A percentile compares a stretch with the other conserved stretches of the same genome.
Conservation (phyloP, 371 early-diverging fungal genomes). For the Entomophthora muscae region DNA sequence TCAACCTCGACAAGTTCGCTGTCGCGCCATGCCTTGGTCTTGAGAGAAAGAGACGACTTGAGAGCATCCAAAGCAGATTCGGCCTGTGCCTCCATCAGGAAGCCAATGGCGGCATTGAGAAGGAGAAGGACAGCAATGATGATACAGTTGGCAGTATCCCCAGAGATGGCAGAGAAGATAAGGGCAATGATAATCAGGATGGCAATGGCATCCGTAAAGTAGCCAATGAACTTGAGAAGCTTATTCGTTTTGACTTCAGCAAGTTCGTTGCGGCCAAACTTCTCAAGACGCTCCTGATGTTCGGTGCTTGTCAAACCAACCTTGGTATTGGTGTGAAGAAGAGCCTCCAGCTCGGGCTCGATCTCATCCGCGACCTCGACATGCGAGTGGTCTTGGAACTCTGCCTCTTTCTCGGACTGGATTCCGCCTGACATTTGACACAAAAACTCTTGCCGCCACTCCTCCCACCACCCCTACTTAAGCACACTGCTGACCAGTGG, state of each 20-base stretch:
- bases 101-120: slow-evolving; percentile 81
- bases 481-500: too few relatives aligned
- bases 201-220: slow-evolving; percentile 78
- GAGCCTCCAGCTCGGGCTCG: slow-evolving; percentile 45
- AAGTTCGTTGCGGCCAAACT: slow-evolving; percentile 56
- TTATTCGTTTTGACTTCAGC: slow-evolving; percentile 67
- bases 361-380: too few relatives aligned
- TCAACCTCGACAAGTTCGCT: slow-evolving; percentile 62
- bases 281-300: slow-evolving; percentile 30
- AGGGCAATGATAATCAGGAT: slow-evolving; percentile 67
- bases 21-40: slow-evolving; percentile 60
- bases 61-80: slow-evolving; percentile 80
- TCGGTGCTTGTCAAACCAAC: slow-evolving; percentile 39
- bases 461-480: too few relatives aligned
- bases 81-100: slow-evolving; percentile 74
- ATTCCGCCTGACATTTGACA: too few relatives aligned
- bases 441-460: too few relatives aligned
- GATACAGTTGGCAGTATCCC: slow-evolving; percentile 54
- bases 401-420: too few relatives aligned
- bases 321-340: slow-evolving; percentile 45
- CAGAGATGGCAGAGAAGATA: slow-evolving; percentile 47
- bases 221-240: slow-evolving; percentile 68
- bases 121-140: slow-evolving; percentile 66
- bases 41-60: slow-evolving; percentile 48
- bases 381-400: too few relatives aligned